These are phyloP conservation scores for Flagelloscypha sp. DNA, from an alignment of 768 basidiomycete genomes.

Conservation along the genomic window DNA sequence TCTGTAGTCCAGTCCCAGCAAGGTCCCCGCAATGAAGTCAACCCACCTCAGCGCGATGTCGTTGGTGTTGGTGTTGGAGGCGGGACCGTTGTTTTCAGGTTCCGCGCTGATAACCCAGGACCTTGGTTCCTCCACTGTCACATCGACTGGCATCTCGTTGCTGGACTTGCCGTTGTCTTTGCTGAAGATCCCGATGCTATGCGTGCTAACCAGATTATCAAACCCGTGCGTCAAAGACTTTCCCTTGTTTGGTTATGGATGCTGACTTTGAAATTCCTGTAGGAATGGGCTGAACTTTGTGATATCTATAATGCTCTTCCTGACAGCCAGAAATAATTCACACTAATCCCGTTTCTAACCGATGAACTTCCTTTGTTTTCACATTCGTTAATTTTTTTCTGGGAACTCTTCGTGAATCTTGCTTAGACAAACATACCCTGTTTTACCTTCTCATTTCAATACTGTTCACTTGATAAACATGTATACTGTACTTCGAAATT, in stretches of 20 bases:
- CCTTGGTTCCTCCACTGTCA: constrained; percentile 29
- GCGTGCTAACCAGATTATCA: constrained; percentile 4
- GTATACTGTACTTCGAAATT: no score
- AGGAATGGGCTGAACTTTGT: constrained; percentile 3
- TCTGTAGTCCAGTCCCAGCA: constrained; percentile 15
- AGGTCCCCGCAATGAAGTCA: constrained; percentile 15
- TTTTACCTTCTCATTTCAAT: no score
- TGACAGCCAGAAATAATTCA: no score
- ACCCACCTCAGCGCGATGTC: constrained; percentile 21
- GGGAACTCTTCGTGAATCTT: no score
- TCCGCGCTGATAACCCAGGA: constrained; percentile 47
- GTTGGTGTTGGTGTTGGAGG: constrained; percentile 18
- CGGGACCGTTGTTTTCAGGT: constrained; percentile 34
- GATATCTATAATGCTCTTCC: constrained; percentile 4
- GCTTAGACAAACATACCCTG: no score
- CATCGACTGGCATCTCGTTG: constrained; percentile 5
- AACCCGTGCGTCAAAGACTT: no score
- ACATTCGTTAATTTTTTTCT: constrained; percentile 26
- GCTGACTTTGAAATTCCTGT: no score
- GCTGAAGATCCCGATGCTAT: constrained; percentile 18
- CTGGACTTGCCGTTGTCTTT: constrained; percentile 24
- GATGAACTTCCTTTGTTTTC: constrained; percentile 30
- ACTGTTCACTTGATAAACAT: no score
- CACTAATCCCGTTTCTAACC: no score
- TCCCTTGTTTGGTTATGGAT: no score